phyloP scores from a whole-genome alignment of 2,329 filamentous ascomycete genomes.

The Diaporthe sp. region DNA sequence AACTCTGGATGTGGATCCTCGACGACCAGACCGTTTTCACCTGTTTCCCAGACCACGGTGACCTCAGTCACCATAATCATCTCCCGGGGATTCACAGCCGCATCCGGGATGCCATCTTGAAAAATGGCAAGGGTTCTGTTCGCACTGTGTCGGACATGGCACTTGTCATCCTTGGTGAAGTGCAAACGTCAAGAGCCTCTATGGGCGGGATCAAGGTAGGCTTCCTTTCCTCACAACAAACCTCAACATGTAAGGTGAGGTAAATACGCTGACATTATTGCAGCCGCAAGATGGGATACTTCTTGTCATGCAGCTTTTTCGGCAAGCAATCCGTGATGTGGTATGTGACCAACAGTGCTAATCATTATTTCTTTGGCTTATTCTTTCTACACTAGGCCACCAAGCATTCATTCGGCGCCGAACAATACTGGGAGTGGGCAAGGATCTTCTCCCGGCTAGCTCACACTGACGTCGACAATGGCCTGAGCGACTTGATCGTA shows the following conservation, averaged over 20 bases:
- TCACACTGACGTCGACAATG: constrained; percentile 46
- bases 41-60: constrained; percentile 56
- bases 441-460: constrained; percentile 46
- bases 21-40: constrained; percentile 51
- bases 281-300: constrained; percentile 37
- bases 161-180: constrained; percentile 58
- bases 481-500: constrained; percentile 39
- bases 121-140: constrained; percentile 47
- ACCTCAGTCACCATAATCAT: constrained; percentile 55
- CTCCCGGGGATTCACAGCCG: constrained; percentile 57
- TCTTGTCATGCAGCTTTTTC: constrained; percentile 36
- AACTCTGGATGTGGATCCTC: constrained; percentile 52
- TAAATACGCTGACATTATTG: neutral
- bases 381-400: constrained; percentile 46
- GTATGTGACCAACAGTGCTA: neutral
- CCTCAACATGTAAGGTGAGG: rapidly evolving
- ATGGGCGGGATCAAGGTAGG: constrained; percentile 54
- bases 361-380: neutral
- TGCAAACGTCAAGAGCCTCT: constrained; percentile 52
- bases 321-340: constrained; percentile 40
- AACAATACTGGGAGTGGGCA: constrained; percentile 55
- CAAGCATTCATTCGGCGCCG: constrained; percentile 56
- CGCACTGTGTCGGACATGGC: constrained; percentile 58
- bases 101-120: constrained; percentile 52
- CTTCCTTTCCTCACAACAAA: constrained; percentile 45